Base-by-base conservation (phyloP, 805 yeast genomes). In the Myxozyma sirexii region DNA sequence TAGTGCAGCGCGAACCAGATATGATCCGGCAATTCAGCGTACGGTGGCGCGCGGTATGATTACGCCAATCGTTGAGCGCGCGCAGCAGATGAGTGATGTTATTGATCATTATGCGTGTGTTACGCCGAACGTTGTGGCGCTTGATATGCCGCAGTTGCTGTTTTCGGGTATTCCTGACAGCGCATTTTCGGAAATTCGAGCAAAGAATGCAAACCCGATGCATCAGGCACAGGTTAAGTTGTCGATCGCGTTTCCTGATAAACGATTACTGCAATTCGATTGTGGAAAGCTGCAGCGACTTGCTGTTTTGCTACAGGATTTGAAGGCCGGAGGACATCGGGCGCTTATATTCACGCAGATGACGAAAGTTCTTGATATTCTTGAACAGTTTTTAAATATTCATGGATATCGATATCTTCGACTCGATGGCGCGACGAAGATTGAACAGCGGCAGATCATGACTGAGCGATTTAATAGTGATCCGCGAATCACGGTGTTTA, bases 331-430 rank as follows among this genome's bases (percentile, higher is more conserved):
- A 46, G 98, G 98, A 0, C 99, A 94, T 71, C 80, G 99, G 63
- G 97, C 96, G 0, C 80, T 94, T 62, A 93, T 94, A 59, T 94
- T 94, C 76, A 94, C 99, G 0, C 99, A 94, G 71, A 94, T 94
- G 99, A 93, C 99, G 1, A 89, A 89, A 70, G 98, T 94, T 7
- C 79, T 94, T 73, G 99, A 94, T 74, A 84, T 96, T 45, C 75
- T 94, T 57, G 99, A 94, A 71, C 93, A 89, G 71, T 96, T 94
- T 70, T 78, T 94, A 75, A 94, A 93, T 72, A 87, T 90, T 67
- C 96, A 92, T 75, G 99, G 99, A 10, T 90, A 90, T 72, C 80
- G 96, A 50, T 94, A 94, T 72, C 82, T 93, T 90, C 83, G 99
- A 71, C 79, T 94, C 64, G 99, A 94, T 74, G 99, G 99, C 67